Conservation (phyloP, 805 yeast genomes). For the Clavispora vitiphila region DNA sequence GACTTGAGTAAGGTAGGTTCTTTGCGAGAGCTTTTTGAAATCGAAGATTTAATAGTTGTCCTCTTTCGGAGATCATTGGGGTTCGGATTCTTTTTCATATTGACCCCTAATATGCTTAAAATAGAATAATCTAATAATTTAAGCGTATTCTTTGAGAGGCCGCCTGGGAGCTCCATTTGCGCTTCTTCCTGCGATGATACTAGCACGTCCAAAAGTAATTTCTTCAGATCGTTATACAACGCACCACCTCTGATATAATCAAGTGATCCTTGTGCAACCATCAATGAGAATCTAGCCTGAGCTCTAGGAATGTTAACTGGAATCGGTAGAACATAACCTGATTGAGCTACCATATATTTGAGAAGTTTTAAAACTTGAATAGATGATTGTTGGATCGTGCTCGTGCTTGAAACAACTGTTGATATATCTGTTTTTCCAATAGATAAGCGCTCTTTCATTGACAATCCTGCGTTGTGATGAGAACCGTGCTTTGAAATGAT, state of each 20-base stretch:
- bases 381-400: constrained; percentile 65
- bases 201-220: constrained; percentile 46
- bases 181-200: constrained; percentile 49
- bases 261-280: constrained; percentile 70
- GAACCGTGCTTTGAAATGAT: constrained; percentile 37
- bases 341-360: constrained; percentile 31
- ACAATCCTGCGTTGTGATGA: constrained; percentile 38
- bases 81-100: constrained; percentile 18
- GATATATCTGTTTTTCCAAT: constrained; percentile 34
- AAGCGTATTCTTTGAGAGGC: constrained; percentile 53
- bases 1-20: neutral
- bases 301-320: constrained; percentile 62
- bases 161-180: constrained; percentile 52
- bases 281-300: constrained; percentile 55
- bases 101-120: constrained; percentile 57
- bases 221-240: constrained; percentile 63
- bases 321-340: constrained; percentile 50
- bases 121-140: constrained; percentile 55
- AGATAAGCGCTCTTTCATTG: constrained; percentile 29
- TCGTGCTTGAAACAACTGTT: constrained; percentile 47
- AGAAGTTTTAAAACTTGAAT: constrained; percentile 54
- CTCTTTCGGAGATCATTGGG: neutral
- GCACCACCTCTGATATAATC: constrained; percentile 85
- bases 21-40: neutral
- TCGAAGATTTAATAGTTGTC: neutral